Base-by-base conservation (phyloP, 345 rosid species). In the Brassica napus region DNA sequence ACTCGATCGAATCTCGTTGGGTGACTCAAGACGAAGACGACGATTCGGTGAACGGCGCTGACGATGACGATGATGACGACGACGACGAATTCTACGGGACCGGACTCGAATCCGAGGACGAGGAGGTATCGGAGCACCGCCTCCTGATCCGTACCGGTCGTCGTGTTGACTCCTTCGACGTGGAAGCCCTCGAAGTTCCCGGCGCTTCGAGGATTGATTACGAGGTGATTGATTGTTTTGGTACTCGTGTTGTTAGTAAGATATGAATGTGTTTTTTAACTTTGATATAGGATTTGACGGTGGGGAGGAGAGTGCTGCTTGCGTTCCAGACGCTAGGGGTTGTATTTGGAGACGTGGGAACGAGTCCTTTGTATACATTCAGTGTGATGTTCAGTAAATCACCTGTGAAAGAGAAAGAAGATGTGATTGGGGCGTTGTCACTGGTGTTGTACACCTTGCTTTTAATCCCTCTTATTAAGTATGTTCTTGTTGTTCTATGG, bases 281-380 rank as follows among this genome's bases (percentile, higher is more conserved):
- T 71, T 34, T 70, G 58, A 52, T 90, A 96, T 90, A 96, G 99
- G 98, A 90, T 49, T 86, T 88, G 79, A 87, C 88, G 35, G 61
- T 89, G 0, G 90, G 98, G 68, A 96, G 87, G 91, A 92, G 77
- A 82, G 82, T 96, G 78, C 77, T 89, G 34, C 92, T 96, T 72
- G 94, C 95, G 31, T 92, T 88, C 80, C 99, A 96, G 84, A 96
- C 98, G 58, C 91, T 93, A 75, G 98, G 98, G 54, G 90, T 93
- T 83, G 98, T 93, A 34, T 96, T 96, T 82, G 99, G 99, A 72
- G 99, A 93, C 74, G 99, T 96, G 78, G 99, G 99, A 72, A 96
- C 94, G 62, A 96, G 99, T 86, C 99, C 98, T 5, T 83, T 96
- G 79, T 93, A 96, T 86, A 86, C 97, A 18, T 96, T 96, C 82